phyloP scores from a whole-genome alignment of 805 yeast genomes.

The Yarrowia osloensis region DNA sequence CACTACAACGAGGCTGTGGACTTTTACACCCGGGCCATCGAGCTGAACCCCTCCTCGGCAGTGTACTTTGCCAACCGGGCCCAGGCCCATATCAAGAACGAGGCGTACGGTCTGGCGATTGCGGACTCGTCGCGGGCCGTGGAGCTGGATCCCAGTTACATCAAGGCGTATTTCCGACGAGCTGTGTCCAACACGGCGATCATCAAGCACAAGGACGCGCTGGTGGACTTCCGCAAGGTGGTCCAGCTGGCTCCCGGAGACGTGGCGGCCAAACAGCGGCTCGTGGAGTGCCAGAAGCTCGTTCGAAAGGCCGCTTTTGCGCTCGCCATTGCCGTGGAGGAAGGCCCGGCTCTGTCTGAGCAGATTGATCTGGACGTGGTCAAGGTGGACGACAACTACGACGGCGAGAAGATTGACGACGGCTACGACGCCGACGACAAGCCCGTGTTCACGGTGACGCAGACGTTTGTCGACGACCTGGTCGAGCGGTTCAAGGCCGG shows the following conservation, averaged over 20 bases:
- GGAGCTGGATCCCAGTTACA: conserved; percentile 61
- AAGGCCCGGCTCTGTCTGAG: conserved; percentile 53
- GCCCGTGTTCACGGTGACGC: conserved; percentile 49
- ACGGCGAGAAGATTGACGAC: conserved; percentile 59
- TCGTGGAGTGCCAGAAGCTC: conserved; percentile 62
- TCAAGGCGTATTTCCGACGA: conserved; percentile 83
- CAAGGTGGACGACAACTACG: conserved; percentile 55
- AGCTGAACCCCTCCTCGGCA: conserved; percentile 57
- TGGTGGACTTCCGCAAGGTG: conserved; percentile 65
- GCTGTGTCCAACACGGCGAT: conserved; percentile 81
- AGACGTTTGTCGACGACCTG: conserved; percentile 62
- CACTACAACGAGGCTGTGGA: conserved; percentile 64
- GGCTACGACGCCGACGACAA: conserved; percentile 42
- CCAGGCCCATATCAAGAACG: conserved; percentile 82
- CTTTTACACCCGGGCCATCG: conserved; percentile 71
- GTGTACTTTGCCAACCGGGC: conserved; percentile 83
- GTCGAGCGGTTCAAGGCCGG: conserved; percentile 73
- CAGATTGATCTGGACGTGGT: conserved; percentile 42
- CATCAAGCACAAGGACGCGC: conserved; percentile 72
- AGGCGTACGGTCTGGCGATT: conserved; percentile 82
- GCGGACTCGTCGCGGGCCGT: conserved; percentile 76
- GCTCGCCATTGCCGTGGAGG: conserved; percentile 79
- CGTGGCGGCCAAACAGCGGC: conserved; percentile 60
- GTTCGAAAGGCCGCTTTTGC: conserved; percentile 78
- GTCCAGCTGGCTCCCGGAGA: conserved; percentile 68